These are phyloP conservation scores for Fraxinus excelsior DNA, from an alignment of 257 asterid species.

Conservation along the genomic window DNA sequence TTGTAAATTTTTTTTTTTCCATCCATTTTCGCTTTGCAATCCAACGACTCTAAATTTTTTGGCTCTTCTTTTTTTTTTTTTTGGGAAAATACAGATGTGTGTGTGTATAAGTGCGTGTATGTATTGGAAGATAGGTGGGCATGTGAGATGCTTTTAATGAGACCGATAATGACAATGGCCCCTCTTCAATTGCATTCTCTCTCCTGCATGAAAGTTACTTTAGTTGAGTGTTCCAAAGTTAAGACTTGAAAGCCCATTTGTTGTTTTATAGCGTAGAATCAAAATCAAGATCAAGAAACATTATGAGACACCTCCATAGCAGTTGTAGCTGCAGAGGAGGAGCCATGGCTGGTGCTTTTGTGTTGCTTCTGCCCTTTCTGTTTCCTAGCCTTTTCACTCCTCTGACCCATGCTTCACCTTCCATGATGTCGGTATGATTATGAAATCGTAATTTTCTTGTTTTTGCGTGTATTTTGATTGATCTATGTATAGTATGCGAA, in stretches of 20 bases:
- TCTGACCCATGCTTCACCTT: conserved; percentile 69
- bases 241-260: conserved; percentile 28
- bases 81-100: background rate
- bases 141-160: conserved; percentile 75
- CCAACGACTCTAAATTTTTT: too few species aligned
- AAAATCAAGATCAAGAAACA: conserved; percentile 34
- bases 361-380: conserved; percentile 66
- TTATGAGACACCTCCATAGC: conserved; percentile 47
- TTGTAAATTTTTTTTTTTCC: too few species aligned
- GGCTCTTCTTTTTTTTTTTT: background rate
- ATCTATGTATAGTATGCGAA: conserved; percentile 19
- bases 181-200: conserved; percentile 38
- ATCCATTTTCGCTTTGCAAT: too few species aligned
- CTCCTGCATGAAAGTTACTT: conserved; percentile 39
- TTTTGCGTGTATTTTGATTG: background rate
- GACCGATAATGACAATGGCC: conserved; percentile 56
- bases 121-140: conserved; percentile 34
- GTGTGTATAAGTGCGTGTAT: conserved; percentile 13
- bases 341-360: conserved; percentile 71
- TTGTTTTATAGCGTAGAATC: conserved; percentile 20
- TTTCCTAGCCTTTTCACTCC: conserved; percentile 59
- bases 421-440: conserved; percentile 63
- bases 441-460: conserved; percentile 22
- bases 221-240: conserved; percentile 41
- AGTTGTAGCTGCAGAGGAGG: conserved; percentile 54